Evolutionary conservation across 805 yeast genomes (phyloP), one percentile per base, ranked within the genome.

Genomic region (Myxozyma udenii): DNA sequence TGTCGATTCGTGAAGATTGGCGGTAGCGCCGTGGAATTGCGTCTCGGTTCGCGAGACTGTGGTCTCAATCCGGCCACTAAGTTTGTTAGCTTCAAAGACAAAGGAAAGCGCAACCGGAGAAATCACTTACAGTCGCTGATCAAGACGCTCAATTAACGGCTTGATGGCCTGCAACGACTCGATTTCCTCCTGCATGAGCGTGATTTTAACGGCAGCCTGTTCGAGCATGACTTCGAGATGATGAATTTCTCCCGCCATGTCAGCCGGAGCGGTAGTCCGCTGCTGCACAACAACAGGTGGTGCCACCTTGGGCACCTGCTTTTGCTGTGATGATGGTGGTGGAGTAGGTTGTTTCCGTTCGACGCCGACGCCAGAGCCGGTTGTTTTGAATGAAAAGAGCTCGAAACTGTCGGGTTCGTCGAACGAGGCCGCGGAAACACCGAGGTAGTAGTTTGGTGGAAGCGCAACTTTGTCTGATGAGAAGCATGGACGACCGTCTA

Each of bases 401-500:
- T 58, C 62, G 38, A 57, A 49, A 22, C 51, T 48, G 32, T 58
- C 62, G 1, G 62, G 61, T 12, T 37, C 26, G 23, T 57, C 61
- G 39, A 39, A 52, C 19, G 61, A 48, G 24, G 58, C 46, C 7
- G 73, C 74, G 11, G 71, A 63, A 19, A 69, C 46, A 19, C 75
- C 74, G 28, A 69, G 56, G 50, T 56, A 62, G 53, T 59, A 61
- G 19, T 63, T 64, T 16, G 48, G 44, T 14, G 73, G 74, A 30
- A 71, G 61, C n/a, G 50, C 57, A 12, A 71, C 57, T 19, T 65
- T 60, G 41, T 62, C 61, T 12, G 67, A 61, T 41, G 60, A 56
- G 48, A 71, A 71, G 30, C 75, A 71, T 40, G 58, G 61, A 46
- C 68, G 70, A 41, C 68, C 71, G 44, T 71, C 71, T 38, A 71